Evolutionary conservation across 495 filamentous ascomycete species (phyloP).

Genomic region (Aspergillus taichungensis): DNA sequence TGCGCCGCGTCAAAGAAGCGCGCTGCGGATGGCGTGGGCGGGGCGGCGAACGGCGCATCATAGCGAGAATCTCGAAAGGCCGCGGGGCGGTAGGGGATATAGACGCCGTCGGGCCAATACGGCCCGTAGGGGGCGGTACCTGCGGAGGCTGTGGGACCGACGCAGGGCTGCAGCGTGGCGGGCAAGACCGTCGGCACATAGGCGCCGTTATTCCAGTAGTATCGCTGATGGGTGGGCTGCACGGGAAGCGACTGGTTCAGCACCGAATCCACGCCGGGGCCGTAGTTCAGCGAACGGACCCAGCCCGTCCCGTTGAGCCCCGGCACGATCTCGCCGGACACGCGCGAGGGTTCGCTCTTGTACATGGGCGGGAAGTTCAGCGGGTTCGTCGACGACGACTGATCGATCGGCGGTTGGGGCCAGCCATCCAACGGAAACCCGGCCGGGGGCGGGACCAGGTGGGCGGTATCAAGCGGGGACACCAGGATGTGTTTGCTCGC

Average conservation of each 20-base stretch:
- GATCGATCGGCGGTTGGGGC: conserved; percentile 22
- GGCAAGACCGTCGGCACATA: conserved; percentile 61
- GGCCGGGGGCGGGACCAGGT: conserved; percentile 21
- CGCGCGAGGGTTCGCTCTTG: conserved; percentile 24
- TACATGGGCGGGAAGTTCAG: conserved; percentile 39
- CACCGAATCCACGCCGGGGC: conserved; percentile 41
- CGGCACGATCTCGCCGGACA: conserved; percentile 25
- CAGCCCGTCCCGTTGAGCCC: conserved; percentile 32
- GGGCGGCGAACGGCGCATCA: conserved; percentile 15
- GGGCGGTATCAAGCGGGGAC: conserved; percentile 41
- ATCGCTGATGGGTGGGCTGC: conserved; percentile 26
- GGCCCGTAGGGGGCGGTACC: conserved; percentile 63
- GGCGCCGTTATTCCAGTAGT: conserved; percentile 37
- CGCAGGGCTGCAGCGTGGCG: conserved; percentile 58
- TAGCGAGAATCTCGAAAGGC: conserved; percentile 54
- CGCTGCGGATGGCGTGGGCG: conserved; percentile 9
- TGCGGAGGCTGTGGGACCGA: conserved; percentile 66
- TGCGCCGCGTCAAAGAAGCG: conserved; percentile 24
- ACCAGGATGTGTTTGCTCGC: conserved; percentile 85
- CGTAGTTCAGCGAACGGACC: conserved; percentile 36
- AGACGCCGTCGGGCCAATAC: conserved; percentile 70
- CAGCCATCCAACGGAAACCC: conserved; percentile 24
- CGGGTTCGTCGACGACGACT: conserved; percentile 19
- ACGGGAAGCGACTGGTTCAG: conserved; percentile 41
- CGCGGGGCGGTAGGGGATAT: conserved; percentile 65